phyloP scores from a whole-genome alignment of 139 green algal species.

The Tetradesmus lagerheimii region DNA sequence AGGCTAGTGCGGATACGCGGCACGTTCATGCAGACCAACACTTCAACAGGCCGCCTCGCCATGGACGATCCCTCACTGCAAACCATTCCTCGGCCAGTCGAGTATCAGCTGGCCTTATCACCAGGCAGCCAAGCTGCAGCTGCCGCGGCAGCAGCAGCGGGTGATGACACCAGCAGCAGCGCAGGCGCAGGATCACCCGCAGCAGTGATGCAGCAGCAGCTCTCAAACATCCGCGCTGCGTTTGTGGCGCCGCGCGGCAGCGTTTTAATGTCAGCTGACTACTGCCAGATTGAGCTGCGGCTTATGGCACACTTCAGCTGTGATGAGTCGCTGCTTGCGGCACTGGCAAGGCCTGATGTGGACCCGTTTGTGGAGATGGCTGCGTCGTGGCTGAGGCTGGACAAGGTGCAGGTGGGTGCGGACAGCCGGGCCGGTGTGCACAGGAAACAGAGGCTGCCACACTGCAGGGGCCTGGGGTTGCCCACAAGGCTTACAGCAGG shows the following conservation, averaged over 20 bases:
- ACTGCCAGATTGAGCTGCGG: slow-evolving; percentile 90
- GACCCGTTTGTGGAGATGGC: slow-evolving; percentile 89
- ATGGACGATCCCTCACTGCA: slow-evolving; percentile 82
- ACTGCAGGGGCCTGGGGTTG: too few species aligned
- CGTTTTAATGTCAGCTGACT: slow-evolving; percentile 82
- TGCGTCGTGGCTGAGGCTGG: slow-evolving; percentile 65
- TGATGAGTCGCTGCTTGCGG: slow-evolving; percentile 68
- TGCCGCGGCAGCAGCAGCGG: slow-evolving; percentile 23
- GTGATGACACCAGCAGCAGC: background rate
- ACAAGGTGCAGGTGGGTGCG: slow-evolving; percentile 55
- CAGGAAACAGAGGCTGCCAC: too few species aligned
- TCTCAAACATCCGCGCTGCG: slow-evolving; percentile 63
- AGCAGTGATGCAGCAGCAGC: slow-evolving; percentile 9
- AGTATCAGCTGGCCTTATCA: slow-evolving; percentile 50
- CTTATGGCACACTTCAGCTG: slow-evolving; percentile 91
- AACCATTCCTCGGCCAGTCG: slow-evolving; percentile 68
- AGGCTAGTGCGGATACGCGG: slow-evolving; percentile 69
- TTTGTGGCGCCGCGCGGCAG: slow-evolving; percentile 64
- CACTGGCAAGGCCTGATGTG: slow-evolving; percentile 60
- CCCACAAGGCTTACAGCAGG: too few species aligned
- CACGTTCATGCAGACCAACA: slow-evolving; percentile 80
- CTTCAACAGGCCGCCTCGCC: slow-evolving; percentile 80
- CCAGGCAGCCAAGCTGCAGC: slow-evolving; percentile 31
- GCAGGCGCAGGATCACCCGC: background rate
- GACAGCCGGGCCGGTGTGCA: background rate